Percentiles rank a stretch among this genome's conserved stretches.
These are phyloP conservation scores for Termitomyces sp. DNA, from an alignment of 768 basidiomycete species.

Conservation along the genomic window DNA sequence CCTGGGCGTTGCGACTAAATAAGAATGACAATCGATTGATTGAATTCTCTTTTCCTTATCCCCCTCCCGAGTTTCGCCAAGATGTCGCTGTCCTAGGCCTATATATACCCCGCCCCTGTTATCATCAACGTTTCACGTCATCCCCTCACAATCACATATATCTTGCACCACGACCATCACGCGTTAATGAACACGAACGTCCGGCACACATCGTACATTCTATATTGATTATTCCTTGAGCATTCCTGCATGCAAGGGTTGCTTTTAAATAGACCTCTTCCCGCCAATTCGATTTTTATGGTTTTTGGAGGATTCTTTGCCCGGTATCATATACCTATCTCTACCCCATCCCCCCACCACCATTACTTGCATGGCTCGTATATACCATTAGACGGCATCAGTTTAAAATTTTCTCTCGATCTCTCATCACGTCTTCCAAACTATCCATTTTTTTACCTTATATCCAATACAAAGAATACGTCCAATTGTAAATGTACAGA, in stretches of 20 bases:
- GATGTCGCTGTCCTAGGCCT: conserved; percentile 4
- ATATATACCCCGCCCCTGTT: not conserved
- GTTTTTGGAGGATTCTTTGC: not conserved
- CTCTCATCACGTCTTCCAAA: not conserved
- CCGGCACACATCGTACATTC: not conserved
- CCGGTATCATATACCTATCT: not conserved
- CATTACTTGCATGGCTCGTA: conserved; percentile 3
- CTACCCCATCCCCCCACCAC: not conserved
- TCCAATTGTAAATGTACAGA: conserved; percentile 3
- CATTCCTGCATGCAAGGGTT: conserved; percentile 1
- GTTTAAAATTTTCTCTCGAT: not conserved
- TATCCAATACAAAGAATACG: conserved; percentile 2
- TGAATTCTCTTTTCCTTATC: not conserved
- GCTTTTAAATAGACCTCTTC: conserved; percentile 1
- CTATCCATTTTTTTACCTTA: not conserved
- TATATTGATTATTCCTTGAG: conserved; percentile 1
- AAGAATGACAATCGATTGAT: not conserved
- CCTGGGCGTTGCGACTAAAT: conserved; percentile 40
- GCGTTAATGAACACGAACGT: not conserved
- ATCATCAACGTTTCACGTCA: not conserved
- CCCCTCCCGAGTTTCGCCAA: not conserved
- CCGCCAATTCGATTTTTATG: not conserved
- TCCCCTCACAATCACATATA: not conserved
- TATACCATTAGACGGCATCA: conserved; percentile 6
- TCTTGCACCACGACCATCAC: conserved; percentile 5